These are phyloP conservation scores for Brassica juncea DNA, from an alignment of 345 rosid species.

Conservation along the genomic window DNA sequence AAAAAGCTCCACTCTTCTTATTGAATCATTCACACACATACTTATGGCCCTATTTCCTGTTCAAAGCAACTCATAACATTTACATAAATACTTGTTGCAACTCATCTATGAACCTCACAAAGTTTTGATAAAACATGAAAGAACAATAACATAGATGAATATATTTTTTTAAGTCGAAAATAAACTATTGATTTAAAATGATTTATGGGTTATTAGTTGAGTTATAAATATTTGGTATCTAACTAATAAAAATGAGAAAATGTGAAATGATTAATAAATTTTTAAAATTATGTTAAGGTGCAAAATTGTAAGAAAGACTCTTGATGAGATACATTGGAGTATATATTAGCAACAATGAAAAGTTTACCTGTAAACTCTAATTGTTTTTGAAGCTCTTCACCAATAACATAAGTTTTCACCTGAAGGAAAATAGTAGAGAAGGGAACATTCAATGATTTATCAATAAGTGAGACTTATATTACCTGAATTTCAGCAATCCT, in stretches of 20 bases:
- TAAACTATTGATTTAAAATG: background rate
- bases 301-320: too few species aligned
- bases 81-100: background rate
- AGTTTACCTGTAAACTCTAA: background rate
- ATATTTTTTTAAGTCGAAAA: too few species aligned
- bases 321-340: too few species aligned
- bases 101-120: too few species aligned
- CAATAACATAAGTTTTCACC: constrained; percentile 34
- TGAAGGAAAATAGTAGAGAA: constrained; percentile 26
- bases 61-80: background rate
- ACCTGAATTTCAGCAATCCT: background rate
- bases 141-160: too few species aligned
- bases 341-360: too few species aligned
- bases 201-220: background rate
- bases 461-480: background rate
- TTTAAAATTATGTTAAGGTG: too few species aligned
- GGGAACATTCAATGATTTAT: too few species aligned
- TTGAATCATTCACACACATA: background rate
- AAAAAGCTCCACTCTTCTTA: background rate
- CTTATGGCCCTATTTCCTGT: background rate
- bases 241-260: too few species aligned
- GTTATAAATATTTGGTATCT: background rate
- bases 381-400: background rate
- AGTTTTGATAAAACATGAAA: too few species aligned
- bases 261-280: too few species aligned